Evolutionary conservation across 768 basidiomycete genomes (phyloP).

Genomic region (Suillus weaverae): DNA sequence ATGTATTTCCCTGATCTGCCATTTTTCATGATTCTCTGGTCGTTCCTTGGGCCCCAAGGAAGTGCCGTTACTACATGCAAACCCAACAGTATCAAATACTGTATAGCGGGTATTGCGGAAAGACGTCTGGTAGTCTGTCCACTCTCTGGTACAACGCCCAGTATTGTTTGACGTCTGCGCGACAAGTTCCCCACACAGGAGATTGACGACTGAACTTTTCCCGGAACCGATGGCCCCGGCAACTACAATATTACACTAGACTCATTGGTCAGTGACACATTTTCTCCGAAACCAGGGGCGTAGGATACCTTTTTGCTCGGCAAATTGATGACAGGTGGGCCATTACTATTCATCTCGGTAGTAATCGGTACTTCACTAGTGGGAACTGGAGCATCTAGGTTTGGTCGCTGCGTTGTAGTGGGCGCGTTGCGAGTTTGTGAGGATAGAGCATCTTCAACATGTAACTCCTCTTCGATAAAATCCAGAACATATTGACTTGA

Average conservation of each 20-base stretch:
- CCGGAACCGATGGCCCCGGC: constrained; percentile 31
- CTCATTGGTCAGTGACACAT: background rate
- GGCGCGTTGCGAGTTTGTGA: too few species aligned
- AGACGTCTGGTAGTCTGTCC: constrained; percentile 16
- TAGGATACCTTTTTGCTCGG: background rate
- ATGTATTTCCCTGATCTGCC: background rate
- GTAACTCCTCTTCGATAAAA: background rate
- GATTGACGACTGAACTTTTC: constrained; percentile 44
- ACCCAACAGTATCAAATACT: background rate
- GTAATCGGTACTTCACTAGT: too few species aligned
- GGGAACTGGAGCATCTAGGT: too few species aligned
- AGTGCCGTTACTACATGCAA: background rate
- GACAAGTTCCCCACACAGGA: constrained; percentile 28
- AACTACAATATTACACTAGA: constrained; percentile 15
- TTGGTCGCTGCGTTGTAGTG: too few species aligned
- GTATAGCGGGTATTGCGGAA: constrained; percentile 2
- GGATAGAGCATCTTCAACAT: background rate
- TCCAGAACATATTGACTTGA: background rate
- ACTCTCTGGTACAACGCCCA: constrained; percentile 13
- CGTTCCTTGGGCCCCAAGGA: background rate
- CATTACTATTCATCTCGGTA: too few species aligned
- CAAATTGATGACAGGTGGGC: background rate
- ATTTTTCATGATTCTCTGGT: background rate
- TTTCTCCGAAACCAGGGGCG: background rate
- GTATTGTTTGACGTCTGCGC: constrained; percentile 28